Base-by-base conservation (phyloP, 768 basidiomycete genomes). In the Mycena olivaceomarginata region DNA sequence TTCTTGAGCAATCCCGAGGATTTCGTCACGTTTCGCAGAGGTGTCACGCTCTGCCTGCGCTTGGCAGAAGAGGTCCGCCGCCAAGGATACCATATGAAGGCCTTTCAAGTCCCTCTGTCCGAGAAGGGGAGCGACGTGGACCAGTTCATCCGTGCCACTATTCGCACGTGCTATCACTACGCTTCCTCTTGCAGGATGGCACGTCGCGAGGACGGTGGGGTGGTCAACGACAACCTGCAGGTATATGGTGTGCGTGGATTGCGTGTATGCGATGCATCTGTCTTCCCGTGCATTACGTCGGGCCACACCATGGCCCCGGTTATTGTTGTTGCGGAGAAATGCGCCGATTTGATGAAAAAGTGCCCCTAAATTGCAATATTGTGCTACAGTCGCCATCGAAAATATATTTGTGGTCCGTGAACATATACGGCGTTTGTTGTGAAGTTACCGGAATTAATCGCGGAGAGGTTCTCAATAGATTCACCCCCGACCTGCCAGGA, bases 161-260 rank as follows among this genome's bases (percentile, higher is more conserved):
- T 79, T 15, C 75, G 81, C 18, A 83, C 84, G 39, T 77, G 80
- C 48, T 85, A 80, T 66, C 85, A 86, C 67, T 86, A 85, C 65
- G 62, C 85, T 18, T 81, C 78, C 0, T 48, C 76, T 1, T 81
- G 80, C 57, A 37, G 75, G 11, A 81, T 81, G 80, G 79, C 76
- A 18, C 31, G 40, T 7, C 53, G 69, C 1, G 76, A 74, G 43
- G 67, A 77, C 10, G 74, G 74, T 9, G 91, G 90, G 51, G 89
- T 90, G 7, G 89, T 92, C 60, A 87, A 89, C 76, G 85, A 87
- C 51, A 80, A 85, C n/a, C 77, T 89, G 22, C 76, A 81, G 37
- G 90, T 91, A 0, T 87, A 91, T 81, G 91, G 90, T 18, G 82
- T 88, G 2, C 66, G 74, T 41, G 87, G 87, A 69, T 76, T 91